Evolutionary conservation across 352 stramenopile species (phyloP), one percentile per base, ranked within the genome.

Genomic region (Pythium scleroteichum): DNA sequence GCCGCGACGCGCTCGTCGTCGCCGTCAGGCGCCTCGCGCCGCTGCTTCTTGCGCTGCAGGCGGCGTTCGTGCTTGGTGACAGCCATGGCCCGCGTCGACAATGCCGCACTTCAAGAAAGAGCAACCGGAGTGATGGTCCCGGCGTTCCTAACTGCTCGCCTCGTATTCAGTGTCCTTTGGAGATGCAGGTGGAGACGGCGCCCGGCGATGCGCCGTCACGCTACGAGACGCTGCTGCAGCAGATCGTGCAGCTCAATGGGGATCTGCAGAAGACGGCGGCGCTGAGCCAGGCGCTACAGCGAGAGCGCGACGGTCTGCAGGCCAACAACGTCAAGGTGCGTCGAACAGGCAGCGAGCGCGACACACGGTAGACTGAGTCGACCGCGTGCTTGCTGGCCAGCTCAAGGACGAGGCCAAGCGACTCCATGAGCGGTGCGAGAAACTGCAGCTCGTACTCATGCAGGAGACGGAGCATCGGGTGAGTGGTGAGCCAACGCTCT

Each of bases 181-280:
- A 13, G 35, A 56, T 65, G 58, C 58, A 65, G 58, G 58, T 65
- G 39, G 58, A 65, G 40, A 48, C 57, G 29, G 29, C 29, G 32
- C 48, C 58, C 3, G 35, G 39, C 19, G 32, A 19, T 3, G 3
- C 27, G 53, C 19, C 60, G 27, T 76, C 75, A 26, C 79, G 73
- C 17, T 93, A 95, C 63, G 86, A 91, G 32, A 72, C 82, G 27
- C 69, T 93, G 57, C 59, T 95, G 53, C 75, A 79, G 38, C 84
- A 95, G 75, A 87, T 95, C 56, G 82, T 93, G 56, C 83, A 92
- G 69, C 74, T 93, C 4, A 93, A 93, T 50, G 79, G 83, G 45
- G 85, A 93, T 53, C 66, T 92, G 22, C 84, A 93, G 53, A 93
- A 95, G 65, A 92, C 85, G 13, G 83, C 75, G 47, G 79, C 83